Evolutionary conservation across 176 grass and related monocot species (phyloP), one percentile per base, ranked within the genome.

Genomic region (Zoysia japonica): DNA sequence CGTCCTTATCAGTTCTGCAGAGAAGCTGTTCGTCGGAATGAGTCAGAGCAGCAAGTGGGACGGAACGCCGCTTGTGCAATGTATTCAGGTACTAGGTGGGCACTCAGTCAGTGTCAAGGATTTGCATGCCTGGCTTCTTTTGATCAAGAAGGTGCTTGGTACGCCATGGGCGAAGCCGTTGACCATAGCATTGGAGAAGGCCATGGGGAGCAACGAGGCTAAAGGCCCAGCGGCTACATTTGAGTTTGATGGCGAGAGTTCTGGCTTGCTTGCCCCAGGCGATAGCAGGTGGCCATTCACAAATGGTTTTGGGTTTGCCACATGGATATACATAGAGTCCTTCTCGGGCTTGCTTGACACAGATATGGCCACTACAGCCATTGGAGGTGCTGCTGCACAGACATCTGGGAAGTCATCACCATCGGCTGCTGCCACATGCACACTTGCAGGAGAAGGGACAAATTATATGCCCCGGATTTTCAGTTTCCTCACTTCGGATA

Each of bases 261-360:
- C 96, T 20, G 92, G 96, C 12, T 78, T 98, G 81, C 85, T 94
- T 35, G 92, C 77, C 41, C 92, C 96, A 0, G 92, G 86, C 37
- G 96, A 98, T 42, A 93, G 73, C 84, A 57, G 86, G 60, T 98
- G 96, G 96, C 92, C 96, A 48, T 98, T 98, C 82, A 76, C 86
- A 7, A 98, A 93, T 42, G 96, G 96, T 67, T 94, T 94, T 76
- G 95, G 87, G 44, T 91, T 98, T 77, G 96, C 90, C 78, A 98
- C 92, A 51, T 98, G 96, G 96, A 93, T 98, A 49, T 98, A 94
- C 53, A 86, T 98, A 17, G 96, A 98, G 70, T 92, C 92, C 6
- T 98, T 98, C 74, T 74, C 96, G 15, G 86, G 85, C 65, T 86
- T 88, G 51, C 78, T 83, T 39, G 85, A 89, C 75, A 74, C 90